Percentiles rank a stretch among this genome's conserved stretches.
Conservation (phyloP, 352 stramenopile species). For the Phytophthora nicotianae region DNA sequence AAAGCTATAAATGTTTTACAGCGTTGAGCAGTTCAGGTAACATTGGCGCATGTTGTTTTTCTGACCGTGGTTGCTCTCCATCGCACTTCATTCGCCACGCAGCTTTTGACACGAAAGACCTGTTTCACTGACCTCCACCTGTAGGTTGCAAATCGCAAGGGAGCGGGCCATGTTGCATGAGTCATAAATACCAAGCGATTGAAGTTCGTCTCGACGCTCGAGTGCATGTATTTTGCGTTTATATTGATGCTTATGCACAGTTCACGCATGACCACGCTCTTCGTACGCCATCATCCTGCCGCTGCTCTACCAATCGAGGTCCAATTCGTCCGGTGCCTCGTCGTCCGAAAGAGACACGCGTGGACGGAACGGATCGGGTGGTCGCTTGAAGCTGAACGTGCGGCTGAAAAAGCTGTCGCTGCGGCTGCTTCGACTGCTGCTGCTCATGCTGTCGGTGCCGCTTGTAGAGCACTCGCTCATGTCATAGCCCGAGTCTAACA, state of each 20-base stretch:
- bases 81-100: neutral
- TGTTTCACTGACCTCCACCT: slow-evolving; percentile 4
- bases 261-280: slow-evolving; percentile 4
- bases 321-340: slow-evolving; percentile 25
- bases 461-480: slow-evolving; percentile 22
- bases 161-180: slow-evolving; percentile 6
- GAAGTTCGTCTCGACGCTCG: slow-evolving; percentile 11
- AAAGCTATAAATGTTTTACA: too few relatives aligned
- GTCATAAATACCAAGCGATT: slow-evolving; percentile 5
- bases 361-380: slow-evolving; percentile 25
- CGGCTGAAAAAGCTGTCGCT: slow-evolving; percentile 27
- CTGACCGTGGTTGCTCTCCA: neutral
- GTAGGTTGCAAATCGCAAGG: neutral
- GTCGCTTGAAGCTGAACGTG: slow-evolving; percentile 32
- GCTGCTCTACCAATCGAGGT: slow-evolving; percentile 26
- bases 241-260: slow-evolving; percentile 20
- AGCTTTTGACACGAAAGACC: neutral
- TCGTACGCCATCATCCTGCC: slow-evolving; percentile 5
- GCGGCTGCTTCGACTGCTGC: slow-evolving; percentile 23
- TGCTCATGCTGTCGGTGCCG: slow-evolving; percentile 23
- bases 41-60: neutral
- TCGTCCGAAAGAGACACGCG: slow-evolving; percentile 27
- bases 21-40: too few relatives aligned
- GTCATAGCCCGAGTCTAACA: slow-evolving; percentile 5
- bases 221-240: slow-evolving; percentile 23